phyloP scores from a whole-genome alignment of 2,329 filamentous ascomycete species.

The Fusarium zealandicum region DNA sequence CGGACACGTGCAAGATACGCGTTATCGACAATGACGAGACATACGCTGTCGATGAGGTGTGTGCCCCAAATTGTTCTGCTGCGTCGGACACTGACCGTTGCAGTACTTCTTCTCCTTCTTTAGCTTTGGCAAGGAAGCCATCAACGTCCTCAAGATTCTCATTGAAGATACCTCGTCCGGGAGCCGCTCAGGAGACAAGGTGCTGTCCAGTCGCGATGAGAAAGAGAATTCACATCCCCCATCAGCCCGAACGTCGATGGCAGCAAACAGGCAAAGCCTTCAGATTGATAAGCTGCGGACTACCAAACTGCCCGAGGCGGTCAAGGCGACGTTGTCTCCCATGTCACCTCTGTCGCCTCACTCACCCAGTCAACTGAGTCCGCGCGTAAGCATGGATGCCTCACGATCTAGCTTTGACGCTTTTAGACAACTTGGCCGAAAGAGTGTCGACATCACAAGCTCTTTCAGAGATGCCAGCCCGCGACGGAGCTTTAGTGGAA shows the following conservation, averaged over 20 bases:
- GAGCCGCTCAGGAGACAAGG: conserved; percentile 42
- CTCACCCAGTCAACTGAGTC: conserved; percentile 54
- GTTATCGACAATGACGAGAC: conserved; percentile 95
- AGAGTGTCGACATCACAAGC: conserved; percentile 61
- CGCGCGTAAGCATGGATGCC: conserved; percentile 62
- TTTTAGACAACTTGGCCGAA: conserved; percentile 54
- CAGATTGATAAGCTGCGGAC: conserved; percentile 46
- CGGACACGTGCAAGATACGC: conserved; percentile 90
- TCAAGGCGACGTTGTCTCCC: conserved; percentile 67
- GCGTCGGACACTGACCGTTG: conserved; percentile 4
- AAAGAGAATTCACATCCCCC: conserved; percentile 27
- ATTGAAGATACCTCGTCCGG: conserved; percentile 67
- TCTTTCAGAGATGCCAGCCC: conserved; percentile 52
- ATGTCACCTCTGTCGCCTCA: conserved; percentile 57
- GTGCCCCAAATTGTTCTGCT: conserved; percentile 21
- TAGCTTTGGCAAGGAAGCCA: conserved; percentile 81
- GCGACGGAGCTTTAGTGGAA: conserved; percentile 69
- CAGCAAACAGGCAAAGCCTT: conserved; percentile 39
- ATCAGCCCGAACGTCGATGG: conserved; percentile 35
- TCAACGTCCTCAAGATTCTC: conserved; percentile 77
- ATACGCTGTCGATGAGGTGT: conserved; percentile 91
- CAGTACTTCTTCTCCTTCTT: conserved; percentile 98
- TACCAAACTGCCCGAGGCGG: conserved; percentile 59
- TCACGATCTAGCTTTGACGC: conserved; percentile 62
- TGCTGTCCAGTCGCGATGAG: conserved; percentile 22